Base-by-base conservation (phyloP, 129 eudicot genomes). In the Flaveria brownii region DNA sequence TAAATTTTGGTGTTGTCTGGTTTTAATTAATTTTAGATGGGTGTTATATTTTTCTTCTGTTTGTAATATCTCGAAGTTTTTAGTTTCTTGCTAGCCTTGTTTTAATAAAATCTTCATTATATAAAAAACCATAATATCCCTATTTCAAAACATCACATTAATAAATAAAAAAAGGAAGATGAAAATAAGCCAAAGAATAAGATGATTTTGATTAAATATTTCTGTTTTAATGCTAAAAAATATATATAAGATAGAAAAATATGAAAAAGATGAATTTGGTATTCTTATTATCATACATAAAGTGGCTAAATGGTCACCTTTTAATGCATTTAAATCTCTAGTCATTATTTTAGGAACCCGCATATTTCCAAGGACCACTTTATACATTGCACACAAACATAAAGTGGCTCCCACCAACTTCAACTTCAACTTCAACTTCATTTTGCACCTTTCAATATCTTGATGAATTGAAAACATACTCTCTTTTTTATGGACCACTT, bases 281-380 rank as follows among this genome's bases (percentile, higher is more conserved):
- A 62, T 0, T 25, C 12, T 57, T 3, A 49, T 14, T 5, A 15
- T 5, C 5, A 12, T 61, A 61, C 23, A 60, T 54, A 52, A 76
- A 76, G 72, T 63, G 72, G 79, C 46, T 55, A 26, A 68, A 25
- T 50, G 63, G 55, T 36, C 62, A 46, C 22, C 65, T 71, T 78
- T 71, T 52, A 5, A 71, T 60, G 71, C 71, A 70, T 78, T 71
- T 15, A 77, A 30, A 54, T 68, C 81, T 77, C 57, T 43, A 67
- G 59, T 52, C 60, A 68, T 55, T 64, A 72, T 39, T 50, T 20
- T 62, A 71, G 46, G 8, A 47, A 49, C 49, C 75, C 77, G 71
- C 78, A 50, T 61, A 52, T 33, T 71, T 51, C 66, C 68, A 72
- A 79, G 83, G 83, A 79, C 78, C 83, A 79, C 83, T 79, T 51